These are phyloP conservation scores for Moniliella sp. DNA, from an alignment of 1,284 basidiomycete species.

Conservation along the genomic window DNA sequence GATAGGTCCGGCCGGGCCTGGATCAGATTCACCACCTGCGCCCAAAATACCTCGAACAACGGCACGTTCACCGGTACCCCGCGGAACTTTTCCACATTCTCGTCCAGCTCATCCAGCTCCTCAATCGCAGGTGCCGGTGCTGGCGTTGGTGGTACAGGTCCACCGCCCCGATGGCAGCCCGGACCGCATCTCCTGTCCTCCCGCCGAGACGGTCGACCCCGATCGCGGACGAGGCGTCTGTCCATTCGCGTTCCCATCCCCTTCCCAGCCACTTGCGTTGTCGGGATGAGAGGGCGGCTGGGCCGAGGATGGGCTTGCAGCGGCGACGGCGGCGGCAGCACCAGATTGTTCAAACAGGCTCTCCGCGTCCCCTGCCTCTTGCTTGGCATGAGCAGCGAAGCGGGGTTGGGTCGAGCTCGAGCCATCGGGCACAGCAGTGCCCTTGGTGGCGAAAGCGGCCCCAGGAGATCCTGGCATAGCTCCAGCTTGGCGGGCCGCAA, in stretches of 20 bases:
- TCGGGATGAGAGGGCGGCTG: neutral
- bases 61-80: constrained; percentile 30
- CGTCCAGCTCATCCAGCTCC: neutral
- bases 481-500: too few species aligned
- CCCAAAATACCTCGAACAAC: constrained; percentile 33
- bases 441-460: constrained; percentile 23
- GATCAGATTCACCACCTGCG: constrained; percentile 29
- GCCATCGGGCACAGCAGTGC: neutral
- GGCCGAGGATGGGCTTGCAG: constrained; percentile 7
- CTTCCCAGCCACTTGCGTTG: neutral
- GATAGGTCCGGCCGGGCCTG: constrained; percentile 30
- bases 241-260: constrained; percentile 1
- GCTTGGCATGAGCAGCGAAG: neutral
- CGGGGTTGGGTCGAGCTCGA: neutral
- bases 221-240: constrained; percentile 1
- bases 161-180: constrained; percentile 3
- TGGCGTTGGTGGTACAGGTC: neutral
- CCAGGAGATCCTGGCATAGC: constrained; percentile 11
- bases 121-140: constrained; percentile 1
- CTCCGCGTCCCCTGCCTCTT: neutral
- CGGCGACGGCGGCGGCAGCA: constrained; percentile 12
- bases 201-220: constrained; percentile 2
- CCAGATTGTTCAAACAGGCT: neutral
- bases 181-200: constrained; percentile 6
- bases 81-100: constrained; percentile 19